Evolutionary conservation across 1,284 basidiomycete species (phyloP).

Genomic region (Ceratobasidium sp.): DNA sequence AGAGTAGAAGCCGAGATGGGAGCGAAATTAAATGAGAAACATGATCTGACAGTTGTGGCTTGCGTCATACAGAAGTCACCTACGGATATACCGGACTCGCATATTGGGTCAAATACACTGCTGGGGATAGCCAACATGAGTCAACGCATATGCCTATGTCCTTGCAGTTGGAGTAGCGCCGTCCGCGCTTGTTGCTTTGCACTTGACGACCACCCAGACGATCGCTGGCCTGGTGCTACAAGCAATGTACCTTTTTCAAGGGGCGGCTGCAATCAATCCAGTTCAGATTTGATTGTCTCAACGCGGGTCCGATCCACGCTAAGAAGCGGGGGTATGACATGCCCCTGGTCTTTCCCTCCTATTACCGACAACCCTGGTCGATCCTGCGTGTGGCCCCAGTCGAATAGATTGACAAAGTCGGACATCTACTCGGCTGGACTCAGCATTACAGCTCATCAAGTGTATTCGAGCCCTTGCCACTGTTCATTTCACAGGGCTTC

Average conservation of each 20-base stretch:
- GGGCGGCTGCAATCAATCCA: conserved; percentile 24
- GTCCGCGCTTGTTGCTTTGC: conserved; percentile 17
- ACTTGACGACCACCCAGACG: neutral
- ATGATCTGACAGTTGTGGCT: conserved; percentile 30
- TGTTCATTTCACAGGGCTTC: conserved; percentile 25
- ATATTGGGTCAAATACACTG: neutral
- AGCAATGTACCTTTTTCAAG: conserved; percentile 36
- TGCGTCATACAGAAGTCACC: neutral
- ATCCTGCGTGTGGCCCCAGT: neutral
- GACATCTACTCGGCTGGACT: conserved; percentile 23
- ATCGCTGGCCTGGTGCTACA: neutral
- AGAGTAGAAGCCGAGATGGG: neutral
- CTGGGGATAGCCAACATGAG: neutral
- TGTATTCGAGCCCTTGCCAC: conserved; percentile 16
- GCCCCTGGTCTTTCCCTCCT: conserved; percentile 38
- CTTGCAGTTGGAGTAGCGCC: neutral
- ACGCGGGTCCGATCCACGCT: conserved; percentile 2
- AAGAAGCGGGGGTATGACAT: conserved; percentile 1
- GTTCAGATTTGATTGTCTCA: conserved; percentile 8
- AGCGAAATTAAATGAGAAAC: neutral
- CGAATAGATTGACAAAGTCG: neutral
- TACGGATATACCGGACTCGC: conserved; percentile 16
- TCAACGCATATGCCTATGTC: conserved; percentile 1
- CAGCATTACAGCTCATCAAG: neutral
- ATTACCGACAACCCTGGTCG: conserved; percentile 11